Evolutionary conservation across 2,329 filamentous ascomycete genomes (phyloP).

Genomic region (Phoma herbarum): DNA sequence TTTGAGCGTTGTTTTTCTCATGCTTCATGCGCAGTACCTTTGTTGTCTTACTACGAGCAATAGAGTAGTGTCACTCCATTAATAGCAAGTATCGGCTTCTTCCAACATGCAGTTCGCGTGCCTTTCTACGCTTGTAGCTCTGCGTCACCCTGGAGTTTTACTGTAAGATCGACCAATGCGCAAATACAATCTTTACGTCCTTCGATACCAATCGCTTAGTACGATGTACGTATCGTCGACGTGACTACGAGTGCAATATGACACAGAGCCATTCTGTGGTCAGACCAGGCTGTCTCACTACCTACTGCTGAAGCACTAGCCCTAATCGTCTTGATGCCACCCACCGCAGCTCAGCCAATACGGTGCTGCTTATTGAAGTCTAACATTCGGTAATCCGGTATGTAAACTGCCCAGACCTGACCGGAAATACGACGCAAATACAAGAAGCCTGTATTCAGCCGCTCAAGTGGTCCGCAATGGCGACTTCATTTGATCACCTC

Average conservation of each 20-base stretch:
- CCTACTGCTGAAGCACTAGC: no score
- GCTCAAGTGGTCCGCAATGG: no score
- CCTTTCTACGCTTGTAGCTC: background rate
- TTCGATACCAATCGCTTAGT: background rate
- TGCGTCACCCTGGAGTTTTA: background rate
- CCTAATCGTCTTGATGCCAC: no score
- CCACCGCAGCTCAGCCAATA: background rate
- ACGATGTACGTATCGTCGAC: background rate
- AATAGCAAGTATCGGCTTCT: background rate
- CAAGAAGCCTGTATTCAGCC: no score
- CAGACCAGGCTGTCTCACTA: no score
- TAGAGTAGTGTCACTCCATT: background rate
- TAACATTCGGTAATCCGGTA: no score
- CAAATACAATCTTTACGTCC: background rate
- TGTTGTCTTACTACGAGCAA: conserved; percentile 8
- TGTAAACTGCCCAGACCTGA: no score
- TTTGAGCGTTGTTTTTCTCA: conserved; percentile 9
- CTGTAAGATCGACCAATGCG: background rate
- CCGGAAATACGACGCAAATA: no score
- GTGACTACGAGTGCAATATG: no score
- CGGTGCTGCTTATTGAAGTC: no score
- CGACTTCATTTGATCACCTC: no score
- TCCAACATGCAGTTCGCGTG: background rate
- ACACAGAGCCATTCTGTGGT: no score
- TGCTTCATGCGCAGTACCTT: conserved; percentile 4